A percentile compares a stretch with the other conserved stretches of the same genome.
These are phyloP conservation scores for Aspergillus amoenus DNA, from an alignment of 2,329 filamentous ascomycete species.

Conservation along the genomic window DNA sequence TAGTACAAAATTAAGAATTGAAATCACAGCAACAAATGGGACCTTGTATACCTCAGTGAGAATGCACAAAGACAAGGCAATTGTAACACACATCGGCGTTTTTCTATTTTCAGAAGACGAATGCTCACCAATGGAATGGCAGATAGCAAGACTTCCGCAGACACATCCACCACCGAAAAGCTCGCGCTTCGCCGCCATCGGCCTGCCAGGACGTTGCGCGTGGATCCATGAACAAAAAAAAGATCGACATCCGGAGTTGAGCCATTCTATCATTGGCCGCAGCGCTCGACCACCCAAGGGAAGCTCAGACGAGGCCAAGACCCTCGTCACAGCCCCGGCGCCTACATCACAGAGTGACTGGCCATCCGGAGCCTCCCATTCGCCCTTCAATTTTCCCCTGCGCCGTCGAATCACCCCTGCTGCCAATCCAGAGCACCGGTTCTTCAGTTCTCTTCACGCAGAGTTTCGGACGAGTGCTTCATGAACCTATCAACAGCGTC, in stretches of 20 bases:
- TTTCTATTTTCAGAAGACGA: not conserved
- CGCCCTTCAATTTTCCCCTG: slow-evolving; percentile 9
- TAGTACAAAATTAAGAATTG: no score
- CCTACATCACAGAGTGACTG: slow-evolving; percentile 17
- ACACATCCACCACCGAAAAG: not conserved
- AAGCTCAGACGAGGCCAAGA: slow-evolving; percentile 8
- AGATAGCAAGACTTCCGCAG: not conserved
- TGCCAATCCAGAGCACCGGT: slow-evolving; percentile 9
- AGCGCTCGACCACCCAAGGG: not conserved
- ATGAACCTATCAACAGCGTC: slow-evolving; percentile 7
- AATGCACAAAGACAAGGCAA: not conserved
- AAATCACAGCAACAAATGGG: no score
- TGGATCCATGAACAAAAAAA: not conserved
- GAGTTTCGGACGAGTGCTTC: slow-evolving; percentile 1
- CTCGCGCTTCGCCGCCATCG: no score
- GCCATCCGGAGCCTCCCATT: slow-evolving; percentile 9
- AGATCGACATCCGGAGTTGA: slow-evolving; percentile 1
- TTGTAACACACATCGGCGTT: not conserved
- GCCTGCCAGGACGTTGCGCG: not conserved
- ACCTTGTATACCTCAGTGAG: not conserved
- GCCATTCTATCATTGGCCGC: slow-evolving; percentile 9
- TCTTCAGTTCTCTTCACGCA: not conserved
- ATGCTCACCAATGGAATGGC: not conserved
- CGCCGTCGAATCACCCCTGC: slow-evolving; percentile 1
- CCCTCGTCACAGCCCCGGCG: slow-evolving; percentile 15